These are phyloP conservation scores for Fraxinus xanthoxyloides DNA, from an alignment of 305 asterid genomes.

Conservation along the genomic window DNA sequence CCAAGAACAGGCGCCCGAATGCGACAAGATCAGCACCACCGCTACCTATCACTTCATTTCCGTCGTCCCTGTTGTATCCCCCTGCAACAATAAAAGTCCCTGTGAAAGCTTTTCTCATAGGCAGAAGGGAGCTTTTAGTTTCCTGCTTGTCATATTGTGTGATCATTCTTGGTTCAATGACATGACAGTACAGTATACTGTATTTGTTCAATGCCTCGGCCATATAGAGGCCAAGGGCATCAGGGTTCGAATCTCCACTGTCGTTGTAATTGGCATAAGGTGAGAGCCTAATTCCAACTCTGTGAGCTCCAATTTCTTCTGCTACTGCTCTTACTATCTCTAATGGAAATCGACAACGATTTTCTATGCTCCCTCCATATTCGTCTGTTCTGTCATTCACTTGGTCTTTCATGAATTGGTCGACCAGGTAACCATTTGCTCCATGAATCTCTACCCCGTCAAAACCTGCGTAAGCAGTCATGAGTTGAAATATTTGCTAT, in stretches of 20 bases:
- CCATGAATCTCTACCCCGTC: slow-evolving; percentile 42
- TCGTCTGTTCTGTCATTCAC: slow-evolving; percentile 20
- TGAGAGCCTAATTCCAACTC: slow-evolving; percentile 43
- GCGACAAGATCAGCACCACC: slow-evolving; percentile 37
- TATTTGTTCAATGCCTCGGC: slow-evolving; percentile 33
- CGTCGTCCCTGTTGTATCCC: slow-evolving; percentile 32
- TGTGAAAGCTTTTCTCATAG: slow-evolving; percentile 35
- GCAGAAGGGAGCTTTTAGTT: slow-evolving; percentile 16
- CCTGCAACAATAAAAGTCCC: slow-evolving; percentile 42
- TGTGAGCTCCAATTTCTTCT: slow-evolving; percentile 26
- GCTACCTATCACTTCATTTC: slow-evolving; percentile 27
- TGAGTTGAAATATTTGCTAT: not conserved
- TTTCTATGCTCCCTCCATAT: slow-evolving; percentile 37
- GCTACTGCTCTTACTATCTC: slow-evolving; percentile 29
- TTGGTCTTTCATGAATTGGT: slow-evolving; percentile 33
- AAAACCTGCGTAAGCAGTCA: slow-evolving; percentile 18
- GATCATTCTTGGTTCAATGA: slow-evolving; percentile 41
- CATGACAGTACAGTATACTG: slow-evolving; percentile 29
- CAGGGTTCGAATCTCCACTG: slow-evolving; percentile 34
- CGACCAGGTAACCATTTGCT: slow-evolving; percentile 33
- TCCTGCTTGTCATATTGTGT: slow-evolving; percentile 15
- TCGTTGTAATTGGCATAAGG: slow-evolving; percentile 31
- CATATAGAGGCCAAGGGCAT: slow-evolving; percentile 33
- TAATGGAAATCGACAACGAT: slow-evolving; percentile 34
- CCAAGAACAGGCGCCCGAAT: slow-evolving; percentile 37